Conservation (phyloP, 805 yeast genomes). For the Naumovozyma castellii region DNA sequence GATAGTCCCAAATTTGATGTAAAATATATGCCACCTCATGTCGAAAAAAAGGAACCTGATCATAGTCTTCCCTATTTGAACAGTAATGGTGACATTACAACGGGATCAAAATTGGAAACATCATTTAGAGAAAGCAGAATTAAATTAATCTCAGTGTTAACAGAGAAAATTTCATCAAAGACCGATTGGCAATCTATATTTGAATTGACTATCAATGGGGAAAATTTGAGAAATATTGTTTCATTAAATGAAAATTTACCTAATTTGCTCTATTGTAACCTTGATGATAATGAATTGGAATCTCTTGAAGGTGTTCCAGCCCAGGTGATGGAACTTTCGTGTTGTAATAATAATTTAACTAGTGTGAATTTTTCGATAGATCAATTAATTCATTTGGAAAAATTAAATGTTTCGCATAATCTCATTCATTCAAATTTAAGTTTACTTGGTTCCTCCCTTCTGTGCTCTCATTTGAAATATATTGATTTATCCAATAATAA, state of each 20-base stretch:
- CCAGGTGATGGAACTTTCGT: conserved; percentile 7
- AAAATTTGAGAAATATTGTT: conserved; percentile 10
- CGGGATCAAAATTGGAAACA: conserved; percentile 14
- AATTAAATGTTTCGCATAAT: conserved; percentile 12
- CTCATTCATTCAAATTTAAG: conserved; percentile 9
- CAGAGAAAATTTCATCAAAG: conserved; percentile 6
- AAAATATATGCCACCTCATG: background rate
- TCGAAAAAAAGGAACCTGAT: background rate
- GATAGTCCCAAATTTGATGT: background rate
- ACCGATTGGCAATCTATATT: conserved; percentile 10
- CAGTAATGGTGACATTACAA: conserved; percentile 10
- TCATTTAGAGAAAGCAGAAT: conserved; percentile 18
- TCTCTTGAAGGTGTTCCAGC: conserved; percentile 16
- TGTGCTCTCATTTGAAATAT: conserved; percentile 9
- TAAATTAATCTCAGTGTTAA: conserved; percentile 17
- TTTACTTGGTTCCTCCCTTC: conserved; percentile 7
- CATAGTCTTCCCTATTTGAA: no score
- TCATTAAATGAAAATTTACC: conserved; percentile 21
- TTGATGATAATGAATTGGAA: conserved; percentile 16
- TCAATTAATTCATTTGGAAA: conserved; percentile 4
- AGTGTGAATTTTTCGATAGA: conserved; percentile 1
- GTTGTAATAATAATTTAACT: conserved; percentile 3
- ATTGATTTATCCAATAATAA: conserved; percentile 18
- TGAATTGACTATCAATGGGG: conserved; percentile 7
- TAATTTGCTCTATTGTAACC: conserved; percentile 11